These are phyloP conservation scores for Kodamaea neixiangensis DNA, from an alignment of 805 yeast genomes.

Conservation along the genomic window DNA sequence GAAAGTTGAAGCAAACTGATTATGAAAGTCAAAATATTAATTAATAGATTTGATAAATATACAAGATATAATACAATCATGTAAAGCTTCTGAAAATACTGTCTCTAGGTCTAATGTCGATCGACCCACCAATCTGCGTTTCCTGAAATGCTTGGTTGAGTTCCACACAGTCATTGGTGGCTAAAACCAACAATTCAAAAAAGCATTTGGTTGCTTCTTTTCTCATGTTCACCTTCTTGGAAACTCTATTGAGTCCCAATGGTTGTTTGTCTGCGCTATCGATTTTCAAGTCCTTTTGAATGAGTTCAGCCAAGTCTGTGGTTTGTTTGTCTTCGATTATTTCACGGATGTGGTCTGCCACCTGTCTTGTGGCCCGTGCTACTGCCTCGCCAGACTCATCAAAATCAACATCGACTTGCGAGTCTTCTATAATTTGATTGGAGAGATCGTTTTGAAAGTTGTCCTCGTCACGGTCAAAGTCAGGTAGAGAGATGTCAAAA, in stretches of 20 bases:
- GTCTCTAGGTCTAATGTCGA: constrained; percentile 51
- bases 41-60: not conserved
- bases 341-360: constrained; percentile 50
- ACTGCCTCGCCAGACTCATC: constrained; percentile 29
- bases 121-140: constrained; percentile 55
- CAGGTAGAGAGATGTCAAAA: constrained; percentile 30
- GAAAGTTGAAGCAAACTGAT: not conserved
- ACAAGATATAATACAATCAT: constrained; percentile 1
- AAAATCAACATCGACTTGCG: constrained; percentile 4
- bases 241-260: constrained; percentile 21
- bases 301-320: constrained; percentile 39
- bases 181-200: constrained; percentile 80
- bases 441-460: constrained; percentile 14
- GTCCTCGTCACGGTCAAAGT: constrained; percentile 24
- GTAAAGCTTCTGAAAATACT: constrained; percentile 29
- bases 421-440: constrained; percentile 6
- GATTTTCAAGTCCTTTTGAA: constrained; percentile 36
- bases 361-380: constrained; percentile 52
- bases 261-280: constrained; percentile 18
- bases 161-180: constrained; percentile 69
- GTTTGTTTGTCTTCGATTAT: constrained; percentile 25
- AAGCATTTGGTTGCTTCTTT: constrained; percentile 71
- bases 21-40: no score
- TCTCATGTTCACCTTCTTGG: constrained; percentile 37
- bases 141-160: constrained; percentile 51